These are phyloP conservation scores for Chimonanthus salicifolius DNA, from an alignment of 164 flowering plant genomes.

Conservation along the genomic window DNA sequence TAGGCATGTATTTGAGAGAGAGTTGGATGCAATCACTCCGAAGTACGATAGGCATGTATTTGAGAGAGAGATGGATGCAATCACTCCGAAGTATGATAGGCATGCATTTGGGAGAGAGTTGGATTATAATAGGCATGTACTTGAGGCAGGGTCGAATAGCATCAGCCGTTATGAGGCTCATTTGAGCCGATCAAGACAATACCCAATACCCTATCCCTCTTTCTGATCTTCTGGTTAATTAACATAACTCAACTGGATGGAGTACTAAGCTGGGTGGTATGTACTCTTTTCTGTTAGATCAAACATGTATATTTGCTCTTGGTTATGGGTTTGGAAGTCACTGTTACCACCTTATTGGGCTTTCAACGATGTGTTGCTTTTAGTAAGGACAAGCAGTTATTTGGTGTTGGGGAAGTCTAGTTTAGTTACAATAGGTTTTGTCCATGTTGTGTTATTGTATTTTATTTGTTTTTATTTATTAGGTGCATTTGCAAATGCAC, in stretches of 20 bases:
- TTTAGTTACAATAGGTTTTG: too few relatives aligned
- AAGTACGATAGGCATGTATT: slow-evolving; percentile 37
- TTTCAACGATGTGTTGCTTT: background rate
- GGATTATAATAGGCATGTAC: slow-evolving; percentile 35
- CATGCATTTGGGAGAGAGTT: too few relatives aligned
- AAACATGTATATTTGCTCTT: background rate
- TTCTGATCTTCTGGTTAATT: slow-evolving; percentile 13
- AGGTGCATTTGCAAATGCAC: too few relatives aligned
- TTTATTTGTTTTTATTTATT: too few relatives aligned
- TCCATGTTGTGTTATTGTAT: too few relatives aligned
- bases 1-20: slow-evolving; percentile 24
- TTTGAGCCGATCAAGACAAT: slow-evolving; percentile 28
- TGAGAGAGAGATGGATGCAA: slow-evolving; percentile 38
- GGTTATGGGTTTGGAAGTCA: background rate
- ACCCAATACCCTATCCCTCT: slow-evolving; percentile 23
- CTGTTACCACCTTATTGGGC: background rate
- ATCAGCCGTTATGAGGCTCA: slow-evolving; percentile 28
- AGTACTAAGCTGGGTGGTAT: background rate
- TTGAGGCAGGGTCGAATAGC: slow-evolving; percentile 38
- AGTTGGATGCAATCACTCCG: slow-evolving; percentile 11
- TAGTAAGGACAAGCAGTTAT: too few relatives aligned
- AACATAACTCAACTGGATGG: too few relatives aligned
- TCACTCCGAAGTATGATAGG: background rate
- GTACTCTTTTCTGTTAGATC: background rate
- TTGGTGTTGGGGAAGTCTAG: too few relatives aligned